These are phyloP conservation scores for Blastocystis sp. DNA, from an alignment of 352 stramenopile species.

Conservation along the genomic window DNA sequence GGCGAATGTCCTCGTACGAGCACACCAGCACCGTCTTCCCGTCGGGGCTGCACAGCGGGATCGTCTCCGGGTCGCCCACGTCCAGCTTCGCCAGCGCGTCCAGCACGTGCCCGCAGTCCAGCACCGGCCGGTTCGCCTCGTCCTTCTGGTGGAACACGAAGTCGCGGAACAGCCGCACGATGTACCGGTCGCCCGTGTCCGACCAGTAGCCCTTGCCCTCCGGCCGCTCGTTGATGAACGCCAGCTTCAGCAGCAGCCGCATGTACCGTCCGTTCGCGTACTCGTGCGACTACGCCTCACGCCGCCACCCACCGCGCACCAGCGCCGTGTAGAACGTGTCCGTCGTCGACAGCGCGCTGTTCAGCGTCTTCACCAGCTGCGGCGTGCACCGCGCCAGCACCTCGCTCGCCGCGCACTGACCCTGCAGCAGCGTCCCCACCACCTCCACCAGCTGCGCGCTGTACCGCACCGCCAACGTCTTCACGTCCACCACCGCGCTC, in stretches of 20 bases:
- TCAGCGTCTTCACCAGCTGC: conserved; percentile 61
- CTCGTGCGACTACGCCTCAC: conserved; percentile 76
- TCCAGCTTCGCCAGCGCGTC: conserved; percentile 83
- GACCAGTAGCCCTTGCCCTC: conserved; percentile 77
- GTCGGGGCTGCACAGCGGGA: conserved; percentile 80
- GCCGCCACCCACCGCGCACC: conserved; percentile 75
- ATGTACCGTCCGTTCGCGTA: conserved; percentile 80
- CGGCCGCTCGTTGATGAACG: conserved; percentile 79
- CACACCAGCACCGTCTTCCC: conserved; percentile 81
- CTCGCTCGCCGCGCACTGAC: neutral
- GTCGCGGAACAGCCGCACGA: conserved; percentile 84
- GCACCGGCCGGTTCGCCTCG: conserved; percentile 77
- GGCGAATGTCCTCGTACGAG: conserved; percentile 79
- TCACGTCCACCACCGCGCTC: neutral
- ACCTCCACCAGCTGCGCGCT: conserved; percentile 48
- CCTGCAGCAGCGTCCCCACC: neutral
- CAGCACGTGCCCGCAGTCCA: conserved; percentile 83
- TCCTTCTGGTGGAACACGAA: conserved; percentile 85
- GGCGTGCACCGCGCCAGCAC: conserved; percentile 23
- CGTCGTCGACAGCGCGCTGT: conserved; percentile 50
- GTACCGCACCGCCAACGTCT: conserved; percentile 33
- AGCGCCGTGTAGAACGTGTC: conserved; percentile 36
- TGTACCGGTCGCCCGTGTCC: conserved; percentile 80
- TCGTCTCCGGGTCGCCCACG: conserved; percentile 78
- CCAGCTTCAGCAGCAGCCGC: conserved; percentile 76